Evolutionary conservation across 257 asterid genomes (phyloP).

Genomic region (Nicotiana sylvestris): DNA sequence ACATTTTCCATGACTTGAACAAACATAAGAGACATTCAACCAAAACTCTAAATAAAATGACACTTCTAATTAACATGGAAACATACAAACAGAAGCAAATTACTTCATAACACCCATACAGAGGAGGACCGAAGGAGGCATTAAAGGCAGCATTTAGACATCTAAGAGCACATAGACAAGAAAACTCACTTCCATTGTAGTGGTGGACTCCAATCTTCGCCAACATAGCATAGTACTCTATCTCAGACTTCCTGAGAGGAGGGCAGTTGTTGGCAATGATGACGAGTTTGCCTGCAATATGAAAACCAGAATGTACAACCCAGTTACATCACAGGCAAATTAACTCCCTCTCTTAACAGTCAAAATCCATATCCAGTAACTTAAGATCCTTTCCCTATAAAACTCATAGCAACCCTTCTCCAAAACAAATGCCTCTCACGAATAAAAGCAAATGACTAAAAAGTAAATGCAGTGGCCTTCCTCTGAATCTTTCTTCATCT

Average conservation of each 20-base stretch:
- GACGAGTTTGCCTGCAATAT: slow-evolving; percentile 23
- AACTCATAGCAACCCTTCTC: neutral
- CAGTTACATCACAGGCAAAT: neutral
- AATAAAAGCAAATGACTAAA: neutral
- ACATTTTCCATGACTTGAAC: neutral
- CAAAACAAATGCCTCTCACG: neutral
- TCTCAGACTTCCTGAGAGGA: slow-evolving; percentile 74
- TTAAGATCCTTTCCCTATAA: too few species aligned
- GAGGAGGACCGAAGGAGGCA: neutral
- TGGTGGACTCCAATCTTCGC: slow-evolving; percentile 63
- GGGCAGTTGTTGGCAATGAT: slow-evolving; percentile 63
- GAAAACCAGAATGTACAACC: neutral
- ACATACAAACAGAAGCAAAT: neutral
- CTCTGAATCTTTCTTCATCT: neutral
- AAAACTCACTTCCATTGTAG: slow-evolving; percentile 60
- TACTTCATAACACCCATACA: neutral
- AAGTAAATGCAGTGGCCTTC: neutral
- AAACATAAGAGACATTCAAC: neutral
- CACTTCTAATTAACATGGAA: neutral
- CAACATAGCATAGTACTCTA: slow-evolving; percentile 74
- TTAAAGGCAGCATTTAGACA: neutral
- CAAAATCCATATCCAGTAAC: too few species aligned
- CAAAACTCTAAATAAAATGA: neutral
- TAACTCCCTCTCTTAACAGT: neutral
- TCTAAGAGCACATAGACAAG: neutral